phyloP scores from a whole-genome alignment of 331 rosid genomes.

The Prunus yedoensis region DNA sequence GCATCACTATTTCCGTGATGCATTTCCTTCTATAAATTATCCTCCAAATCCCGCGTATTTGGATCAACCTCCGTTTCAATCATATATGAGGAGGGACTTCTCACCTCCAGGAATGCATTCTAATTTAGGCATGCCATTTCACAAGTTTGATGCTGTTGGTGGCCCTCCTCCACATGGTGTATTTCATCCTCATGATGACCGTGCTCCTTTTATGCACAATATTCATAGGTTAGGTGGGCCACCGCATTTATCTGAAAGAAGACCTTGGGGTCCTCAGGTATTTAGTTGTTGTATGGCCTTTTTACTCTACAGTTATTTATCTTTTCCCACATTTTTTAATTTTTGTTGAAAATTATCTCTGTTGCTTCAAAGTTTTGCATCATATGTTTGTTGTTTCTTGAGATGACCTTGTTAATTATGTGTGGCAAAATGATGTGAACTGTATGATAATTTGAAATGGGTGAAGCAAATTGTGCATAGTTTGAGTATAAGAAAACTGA shows the following conservation, averaged over 20 bases:
- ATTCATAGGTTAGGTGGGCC: conserved; percentile 58
- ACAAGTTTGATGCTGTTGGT: conserved; percentile 55
- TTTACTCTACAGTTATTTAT: conserved; percentile 5
- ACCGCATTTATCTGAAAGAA: conserved; percentile 66
- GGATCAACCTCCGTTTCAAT: conserved; percentile 75
- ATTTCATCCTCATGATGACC: conserved; percentile 64
- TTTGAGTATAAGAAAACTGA: background rate
- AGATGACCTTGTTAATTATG: background rate
- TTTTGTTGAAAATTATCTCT: background rate
- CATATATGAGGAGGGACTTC: conserved; percentile 68
- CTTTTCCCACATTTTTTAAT: background rate
- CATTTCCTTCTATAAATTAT: conserved; percentile 66
- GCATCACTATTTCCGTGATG: conserved; percentile 74
- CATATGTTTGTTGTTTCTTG: background rate
- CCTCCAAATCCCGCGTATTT: conserved; percentile 68
- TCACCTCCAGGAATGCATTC: conserved; percentile 87
- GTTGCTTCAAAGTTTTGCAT: background rate
- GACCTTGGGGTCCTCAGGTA: conserved; percentile 94
- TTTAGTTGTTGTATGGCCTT: conserved; percentile 14
- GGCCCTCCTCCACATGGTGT: conserved; percentile 52
- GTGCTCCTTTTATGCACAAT: conserved; percentile 58
- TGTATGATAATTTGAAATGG: background rate
- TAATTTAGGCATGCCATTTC: conserved; percentile 63
- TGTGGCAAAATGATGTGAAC: background rate
- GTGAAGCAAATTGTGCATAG: background rate